Conservation (phyloP, 306 rosid genomes). For the Luffa acutangula region DNA sequence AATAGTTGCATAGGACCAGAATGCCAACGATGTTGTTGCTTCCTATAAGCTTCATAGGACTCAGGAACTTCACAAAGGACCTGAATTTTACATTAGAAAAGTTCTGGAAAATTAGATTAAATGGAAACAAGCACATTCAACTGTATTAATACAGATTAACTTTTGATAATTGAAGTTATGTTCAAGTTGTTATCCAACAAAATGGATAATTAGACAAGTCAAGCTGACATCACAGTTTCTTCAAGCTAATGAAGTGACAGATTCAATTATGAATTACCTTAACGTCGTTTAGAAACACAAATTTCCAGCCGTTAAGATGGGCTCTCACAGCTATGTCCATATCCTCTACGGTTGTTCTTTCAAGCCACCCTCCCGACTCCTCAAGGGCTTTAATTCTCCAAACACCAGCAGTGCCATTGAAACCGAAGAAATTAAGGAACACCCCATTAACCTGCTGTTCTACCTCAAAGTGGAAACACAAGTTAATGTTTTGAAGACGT, state of each 20-base stretch:
- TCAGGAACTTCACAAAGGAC: conserved; percentile 92
- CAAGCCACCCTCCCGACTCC: conserved; percentile 95
- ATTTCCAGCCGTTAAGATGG: conserved; percentile 94
- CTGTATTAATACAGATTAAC: neutral
- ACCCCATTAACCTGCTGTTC: conserved; percentile 95
- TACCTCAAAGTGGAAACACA: conserved; percentile 97
- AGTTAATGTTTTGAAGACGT: conserved; percentile 87
- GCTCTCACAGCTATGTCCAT: conserved; percentile 98
- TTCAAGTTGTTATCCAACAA: neutral
- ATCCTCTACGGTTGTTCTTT: conserved; percentile 92
- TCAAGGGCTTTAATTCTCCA: conserved; percentile 94
- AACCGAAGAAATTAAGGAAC: conserved; percentile 83
- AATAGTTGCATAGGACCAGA: conserved; percentile 98
- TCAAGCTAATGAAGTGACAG: conserved; percentile 1
- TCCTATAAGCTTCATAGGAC: conserved; percentile 91
- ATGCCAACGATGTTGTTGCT: conserved; percentile 99
- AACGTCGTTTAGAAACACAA: conserved; percentile 78
- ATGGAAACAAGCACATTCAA: neutral
- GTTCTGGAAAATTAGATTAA: neutral
- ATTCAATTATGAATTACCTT: conserved; percentile 50
- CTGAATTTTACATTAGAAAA: conserved; percentile 26
- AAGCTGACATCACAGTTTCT: neutral
- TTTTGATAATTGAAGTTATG: neutral
- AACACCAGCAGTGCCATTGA: conserved; percentile 98
- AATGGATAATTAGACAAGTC: neutral